Percentiles rank a stretch among this genome's conserved stretches.
Conservation (phyloP, 345 rosid genomes). For the Hibiscus tridactylites region DNA sequence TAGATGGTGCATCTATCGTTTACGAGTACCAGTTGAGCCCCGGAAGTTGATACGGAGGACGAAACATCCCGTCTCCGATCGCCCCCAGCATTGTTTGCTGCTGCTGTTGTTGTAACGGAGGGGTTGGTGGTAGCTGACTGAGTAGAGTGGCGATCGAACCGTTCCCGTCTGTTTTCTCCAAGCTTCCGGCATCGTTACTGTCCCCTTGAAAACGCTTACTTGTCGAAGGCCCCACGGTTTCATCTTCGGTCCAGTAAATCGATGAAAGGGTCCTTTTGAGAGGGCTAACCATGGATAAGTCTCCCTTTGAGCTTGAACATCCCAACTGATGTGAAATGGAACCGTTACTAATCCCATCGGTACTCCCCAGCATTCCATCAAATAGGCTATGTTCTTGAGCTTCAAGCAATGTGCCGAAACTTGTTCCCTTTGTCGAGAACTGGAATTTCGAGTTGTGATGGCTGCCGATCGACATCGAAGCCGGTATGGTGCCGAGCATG, state of each 20-base stretch:
- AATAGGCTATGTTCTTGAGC: neutral
- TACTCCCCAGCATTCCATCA: neutral
- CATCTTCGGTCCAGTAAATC: neutral
- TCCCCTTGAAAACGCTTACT: conserved; percentile 48
- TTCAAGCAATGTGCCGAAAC: neutral
- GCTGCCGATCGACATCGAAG: neutral
- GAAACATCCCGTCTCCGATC: conserved; percentile 44
- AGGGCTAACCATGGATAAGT: neutral
- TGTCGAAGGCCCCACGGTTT: conserved; percentile 19
- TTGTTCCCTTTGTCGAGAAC: neutral
- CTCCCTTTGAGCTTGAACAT: neutral
- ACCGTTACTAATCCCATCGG: neutral
- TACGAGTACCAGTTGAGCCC: conserved; percentile 78
- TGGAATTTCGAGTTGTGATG: neutral
- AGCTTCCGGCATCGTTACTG: conserved; percentile 24
- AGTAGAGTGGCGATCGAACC: conserved; percentile 41
- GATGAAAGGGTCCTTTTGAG: neutral
- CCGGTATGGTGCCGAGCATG: neutral
- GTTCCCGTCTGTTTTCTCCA: conserved; percentile 22
- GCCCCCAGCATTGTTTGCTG: conserved; percentile 28
- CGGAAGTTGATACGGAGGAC: conserved; percentile 51
- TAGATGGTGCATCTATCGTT: neutral
- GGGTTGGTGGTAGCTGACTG: conserved; percentile 42
- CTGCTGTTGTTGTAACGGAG: conserved; percentile 39
- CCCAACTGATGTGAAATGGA: neutral